Evolutionary conservation across 2,329 filamentous ascomycete species (phyloP).

Genomic region (Fusarium sp.): DNA sequence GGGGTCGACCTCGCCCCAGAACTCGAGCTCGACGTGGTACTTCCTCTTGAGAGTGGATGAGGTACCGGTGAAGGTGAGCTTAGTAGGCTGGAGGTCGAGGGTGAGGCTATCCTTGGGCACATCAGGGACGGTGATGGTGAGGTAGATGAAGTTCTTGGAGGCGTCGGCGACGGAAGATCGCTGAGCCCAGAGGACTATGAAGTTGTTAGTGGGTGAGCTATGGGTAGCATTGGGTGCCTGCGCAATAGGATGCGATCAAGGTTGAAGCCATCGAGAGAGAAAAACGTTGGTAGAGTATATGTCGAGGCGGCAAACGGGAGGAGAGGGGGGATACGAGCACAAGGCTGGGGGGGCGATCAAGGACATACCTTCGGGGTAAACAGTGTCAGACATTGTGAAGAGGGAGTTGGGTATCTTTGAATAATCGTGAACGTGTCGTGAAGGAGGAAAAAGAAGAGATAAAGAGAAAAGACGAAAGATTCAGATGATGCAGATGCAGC

Average conservation of each 20-base stretch:
- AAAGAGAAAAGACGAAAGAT: conserved; percentile 29
- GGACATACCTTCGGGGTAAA: conserved; percentile 57
- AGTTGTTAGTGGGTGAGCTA: conserved; percentile 19
- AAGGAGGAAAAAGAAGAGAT: conserved; percentile 31
- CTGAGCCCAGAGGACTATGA: conserved; percentile 94
- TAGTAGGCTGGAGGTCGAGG: conserved; percentile 83
- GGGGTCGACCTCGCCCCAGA: conserved; percentile 92
- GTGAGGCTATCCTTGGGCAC: conserved; percentile 81
- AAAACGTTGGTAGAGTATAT: conserved; percentile 10
- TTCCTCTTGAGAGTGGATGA: conserved; percentile 87
- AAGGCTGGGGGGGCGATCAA: conserved; percentile 21
- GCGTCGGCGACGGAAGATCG: conserved; percentile 85
- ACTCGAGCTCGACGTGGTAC: conserved; percentile 87
- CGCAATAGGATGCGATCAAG: conserved; percentile 11
- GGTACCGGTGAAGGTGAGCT: conserved; percentile 84
- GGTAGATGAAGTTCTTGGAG: conserved; percentile 93
- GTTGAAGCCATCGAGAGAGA: background rate
- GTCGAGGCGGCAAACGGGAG: conserved; percentile 10
- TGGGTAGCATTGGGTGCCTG: background rate
- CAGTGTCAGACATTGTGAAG: conserved; percentile 46
- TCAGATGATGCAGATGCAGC: conserved; percentile 39
- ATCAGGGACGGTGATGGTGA: conserved; percentile 91
- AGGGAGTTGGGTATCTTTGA: conserved; percentile 45
- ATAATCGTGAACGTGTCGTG: conserved; percentile 40
- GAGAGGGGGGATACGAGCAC: conserved; percentile 15